Conservation (phyloP, 1,139 yeast species). For the Nadsonia starkeyi-henricii region DNA sequence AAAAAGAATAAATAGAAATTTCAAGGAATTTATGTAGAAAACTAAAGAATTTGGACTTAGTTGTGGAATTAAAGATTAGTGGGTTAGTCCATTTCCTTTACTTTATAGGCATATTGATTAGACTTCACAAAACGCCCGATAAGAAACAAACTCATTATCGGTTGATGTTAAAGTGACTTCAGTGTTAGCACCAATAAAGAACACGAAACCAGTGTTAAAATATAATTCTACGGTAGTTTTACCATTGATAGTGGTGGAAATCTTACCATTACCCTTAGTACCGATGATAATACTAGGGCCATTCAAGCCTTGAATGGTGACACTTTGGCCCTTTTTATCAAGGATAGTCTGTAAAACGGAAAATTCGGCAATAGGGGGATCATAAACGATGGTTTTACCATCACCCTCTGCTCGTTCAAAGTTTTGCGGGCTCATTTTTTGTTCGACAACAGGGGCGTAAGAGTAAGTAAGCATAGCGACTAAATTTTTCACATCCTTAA, state of each 20-base stretch:
- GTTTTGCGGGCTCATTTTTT: slow-evolving; percentile 62
- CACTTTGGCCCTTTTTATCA: slow-evolving; percentile 30
- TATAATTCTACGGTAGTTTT: slow-evolving; percentile 18
- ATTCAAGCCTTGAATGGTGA: slow-evolving; percentile 41
- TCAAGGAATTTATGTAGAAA: no score
- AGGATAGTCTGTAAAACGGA: slow-evolving; percentile 71
- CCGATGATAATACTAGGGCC: slow-evolving; percentile 87
- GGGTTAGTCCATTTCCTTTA: no score
- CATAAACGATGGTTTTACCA: slow-evolving; percentile 39
- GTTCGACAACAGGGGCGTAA: slow-evolving; percentile 80
- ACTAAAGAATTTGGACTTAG: no score
- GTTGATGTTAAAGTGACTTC: slow-evolving; percentile 46
- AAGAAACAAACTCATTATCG: slow-evolving; percentile 50
- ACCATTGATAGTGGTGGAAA: slow-evolving; percentile 29
- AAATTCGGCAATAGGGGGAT: slow-evolving; percentile 96
- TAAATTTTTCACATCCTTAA: slow-evolving; percentile 82
- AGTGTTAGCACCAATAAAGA: slow-evolving; percentile 68
- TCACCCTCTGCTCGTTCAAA: slow-evolving; percentile 58
- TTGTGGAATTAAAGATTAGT: no score
- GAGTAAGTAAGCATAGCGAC: slow-evolving; percentile 86
- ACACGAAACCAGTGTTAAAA: slow-evolving; percentile 56
- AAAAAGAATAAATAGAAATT: no score
- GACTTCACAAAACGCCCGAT: slow-evolving; percentile 53
- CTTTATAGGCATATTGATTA: background rate
- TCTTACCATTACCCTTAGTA: slow-evolving; percentile 64